Evolutionary conservation across 306 rosid species (phyloP).

Genomic region (Sechiopsis laciniata): DNA sequence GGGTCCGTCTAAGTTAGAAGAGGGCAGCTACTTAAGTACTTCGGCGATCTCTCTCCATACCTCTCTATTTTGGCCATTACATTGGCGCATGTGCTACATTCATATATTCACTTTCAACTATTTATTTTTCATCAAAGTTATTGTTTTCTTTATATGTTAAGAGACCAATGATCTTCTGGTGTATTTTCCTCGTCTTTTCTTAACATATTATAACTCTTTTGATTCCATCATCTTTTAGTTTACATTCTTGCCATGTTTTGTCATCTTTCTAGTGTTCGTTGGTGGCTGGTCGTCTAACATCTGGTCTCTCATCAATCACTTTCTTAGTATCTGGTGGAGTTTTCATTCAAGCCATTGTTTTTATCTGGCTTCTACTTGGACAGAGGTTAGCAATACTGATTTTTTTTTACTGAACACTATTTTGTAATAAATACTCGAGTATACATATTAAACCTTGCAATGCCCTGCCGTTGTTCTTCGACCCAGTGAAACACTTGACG

Average conservation of each 20-base stretch:
- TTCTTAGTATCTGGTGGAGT: conserved; percentile 60
- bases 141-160: neutral
- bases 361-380: conserved; percentile 53
- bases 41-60: neutral
- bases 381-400: conserved; percentile 16
- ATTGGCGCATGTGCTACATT: neutral
- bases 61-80: neutral
- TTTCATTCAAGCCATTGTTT: conserved; percentile 48
- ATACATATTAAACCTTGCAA: neutral
- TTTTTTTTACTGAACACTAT: no score
- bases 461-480: conserved; percentile 32
- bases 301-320: conserved; percentile 79
- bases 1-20: neutral
- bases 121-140: conserved; percentile 1
- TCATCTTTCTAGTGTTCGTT: conserved; percentile 55
- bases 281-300: conserved; percentile 78
- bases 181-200: neutral
- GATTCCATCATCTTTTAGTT: no score
- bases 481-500: conserved; percentile 51
- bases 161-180: neutral
- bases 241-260: neutral
- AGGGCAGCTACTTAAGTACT: neutral
- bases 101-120: neutral
- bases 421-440: neutral
- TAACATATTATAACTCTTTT: neutral